phyloP scores from a whole-genome alignment of 345 rosid species.

The Toxicodendron radicans region DNA sequence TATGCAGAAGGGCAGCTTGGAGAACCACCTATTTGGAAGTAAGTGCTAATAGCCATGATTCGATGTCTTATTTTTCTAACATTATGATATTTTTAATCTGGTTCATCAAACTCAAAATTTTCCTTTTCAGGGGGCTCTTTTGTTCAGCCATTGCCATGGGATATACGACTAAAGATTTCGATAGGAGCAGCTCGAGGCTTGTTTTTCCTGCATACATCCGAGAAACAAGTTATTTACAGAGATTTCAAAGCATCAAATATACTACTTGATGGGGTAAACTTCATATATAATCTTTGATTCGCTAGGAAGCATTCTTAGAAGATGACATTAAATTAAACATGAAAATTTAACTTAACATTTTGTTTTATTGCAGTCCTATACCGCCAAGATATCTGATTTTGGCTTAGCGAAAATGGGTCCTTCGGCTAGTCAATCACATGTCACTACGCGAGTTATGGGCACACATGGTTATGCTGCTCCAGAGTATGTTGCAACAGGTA shows the following conservation, averaged over 20 bases:
- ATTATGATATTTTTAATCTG: neutral
- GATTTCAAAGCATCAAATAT: conserved; percentile 95
- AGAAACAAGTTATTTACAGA: conserved; percentile 83
- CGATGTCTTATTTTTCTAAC: neutral
- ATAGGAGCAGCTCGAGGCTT: conserved; percentile 88
- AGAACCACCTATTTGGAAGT: conserved; percentile 88
- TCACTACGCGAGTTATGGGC: conserved; percentile 95
- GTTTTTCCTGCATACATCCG: conserved; percentile 73
- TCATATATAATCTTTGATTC: neutral
- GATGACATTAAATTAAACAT: neutral
- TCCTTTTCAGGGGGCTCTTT: conserved; percentile 61
- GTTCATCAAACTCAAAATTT: conserved; percentile 8
- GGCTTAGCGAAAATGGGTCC: conserved; percentile 96
- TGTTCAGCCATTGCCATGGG: conserved; percentile 86
- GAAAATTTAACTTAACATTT: conserved; percentile 10
- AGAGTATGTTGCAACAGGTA: conserved; percentile 95
- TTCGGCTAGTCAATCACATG: conserved; percentile 93
- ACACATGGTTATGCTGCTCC: conserved; percentile 97
- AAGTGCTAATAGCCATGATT: conserved; percentile 30
- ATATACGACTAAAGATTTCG: conserved; percentile 62
- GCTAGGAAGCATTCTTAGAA: neutral
- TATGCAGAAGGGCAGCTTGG: conserved; percentile 96
- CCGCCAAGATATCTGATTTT: conserved; percentile 89
- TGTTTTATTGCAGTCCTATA: conserved; percentile 58
- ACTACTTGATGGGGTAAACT: conserved; percentile 78